These are phyloP conservation scores for Asterophora parasitica DNA, from an alignment of 768 basidiomycete genomes.

Conservation along the genomic window DNA sequence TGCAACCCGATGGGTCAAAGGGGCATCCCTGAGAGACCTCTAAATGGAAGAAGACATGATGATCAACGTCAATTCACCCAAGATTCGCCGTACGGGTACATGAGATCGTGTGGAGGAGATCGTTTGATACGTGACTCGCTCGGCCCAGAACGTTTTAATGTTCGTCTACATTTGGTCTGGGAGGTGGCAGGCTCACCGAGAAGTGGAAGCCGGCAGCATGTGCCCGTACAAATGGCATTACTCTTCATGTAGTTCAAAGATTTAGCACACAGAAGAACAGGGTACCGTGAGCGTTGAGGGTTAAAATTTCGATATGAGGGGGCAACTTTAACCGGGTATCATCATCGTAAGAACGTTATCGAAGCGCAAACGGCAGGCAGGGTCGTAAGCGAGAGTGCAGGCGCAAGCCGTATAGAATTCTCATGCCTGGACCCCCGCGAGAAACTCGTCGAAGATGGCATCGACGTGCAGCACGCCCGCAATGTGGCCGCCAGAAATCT, in stretches of 20 bases:
- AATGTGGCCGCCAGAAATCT: conserved; percentile 36
- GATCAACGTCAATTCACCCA: conserved; percentile 3
- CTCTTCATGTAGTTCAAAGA: too few species aligned
- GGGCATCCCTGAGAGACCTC: conserved; percentile 6
- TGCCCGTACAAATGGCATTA: conserved; percentile 1
- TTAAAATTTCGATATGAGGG: too few species aligned
- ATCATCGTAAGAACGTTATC: background rate
- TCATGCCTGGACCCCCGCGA: conserved; percentile 7
- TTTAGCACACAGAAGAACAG: too few species aligned
- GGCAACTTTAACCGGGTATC: background rate
- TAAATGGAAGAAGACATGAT: conserved; percentile 10
- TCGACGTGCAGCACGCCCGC: conserved; percentile 29
- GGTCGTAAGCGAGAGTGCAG: background rate
- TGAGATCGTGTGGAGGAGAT: background rate
- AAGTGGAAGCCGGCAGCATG: background rate
- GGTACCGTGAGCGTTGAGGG: background rate
- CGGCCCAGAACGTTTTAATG: too few species aligned
- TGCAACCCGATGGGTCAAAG: conserved; percentile 1
- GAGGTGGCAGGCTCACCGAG: background rate
- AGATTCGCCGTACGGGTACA: background rate
- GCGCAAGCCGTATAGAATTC: background rate
- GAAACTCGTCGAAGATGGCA: conserved; percentile 26
- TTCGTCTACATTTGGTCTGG: background rate
- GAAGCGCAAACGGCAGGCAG: background rate
- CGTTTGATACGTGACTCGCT: background rate